A percentile compares a stretch with the other conserved stretches of the same genome.
These are phyloP conservation scores for Cytospora mali DNA, from an alignment of 2,329 filamentous ascomycete genomes.

Conservation along the genomic window DNA sequence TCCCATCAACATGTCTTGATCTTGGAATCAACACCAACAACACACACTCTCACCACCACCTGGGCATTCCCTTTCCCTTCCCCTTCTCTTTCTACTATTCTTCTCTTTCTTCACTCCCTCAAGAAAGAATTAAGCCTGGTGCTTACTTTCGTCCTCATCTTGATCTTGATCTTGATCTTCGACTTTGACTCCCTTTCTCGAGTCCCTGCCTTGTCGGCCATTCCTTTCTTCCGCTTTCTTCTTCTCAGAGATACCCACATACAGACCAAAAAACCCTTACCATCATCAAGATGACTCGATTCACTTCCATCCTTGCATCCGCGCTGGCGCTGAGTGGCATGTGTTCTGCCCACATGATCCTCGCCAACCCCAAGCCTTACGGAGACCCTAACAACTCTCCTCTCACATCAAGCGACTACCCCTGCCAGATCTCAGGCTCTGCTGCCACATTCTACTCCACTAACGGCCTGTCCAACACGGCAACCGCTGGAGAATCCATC, in stretches of 20 bases:
- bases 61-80: conserved; percentile 8
- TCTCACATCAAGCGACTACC: conserved; percentile 68
- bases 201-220: neutral
- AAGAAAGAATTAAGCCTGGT: conserved; percentile 17
- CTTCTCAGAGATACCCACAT: neutral
- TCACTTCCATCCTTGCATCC: conserved; percentile 23
- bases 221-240: conserved; percentile 3
- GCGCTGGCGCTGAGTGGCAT: conserved; percentile 25
- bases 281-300: conserved; percentile 21
- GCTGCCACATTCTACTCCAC: conserved; percentile 51
- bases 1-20: conserved; percentile 3
- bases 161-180: conserved; percentile 12
- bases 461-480: conserved; percentile 59
- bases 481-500: conserved; percentile 63
- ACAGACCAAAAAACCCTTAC: neutral
- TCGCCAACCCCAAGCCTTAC: conserved; percentile 27
- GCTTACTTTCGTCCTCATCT: conserved; percentile 3
- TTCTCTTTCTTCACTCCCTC: conserved; percentile 14
- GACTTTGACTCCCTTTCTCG: neutral
- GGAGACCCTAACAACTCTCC: conserved; percentile 64
- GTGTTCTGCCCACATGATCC: conserved; percentile 25
- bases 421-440: conserved; percentile 67
- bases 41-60: too few relatives aligned
- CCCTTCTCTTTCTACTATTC: conserved; percentile 1
- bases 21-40: conserved; percentile 9